Evolutionary conservation across 2,329 filamentous ascomycete genomes (phyloP), one percentile per base, ranked within the genome.

Genomic region (Penicillium crustosum): DNA sequence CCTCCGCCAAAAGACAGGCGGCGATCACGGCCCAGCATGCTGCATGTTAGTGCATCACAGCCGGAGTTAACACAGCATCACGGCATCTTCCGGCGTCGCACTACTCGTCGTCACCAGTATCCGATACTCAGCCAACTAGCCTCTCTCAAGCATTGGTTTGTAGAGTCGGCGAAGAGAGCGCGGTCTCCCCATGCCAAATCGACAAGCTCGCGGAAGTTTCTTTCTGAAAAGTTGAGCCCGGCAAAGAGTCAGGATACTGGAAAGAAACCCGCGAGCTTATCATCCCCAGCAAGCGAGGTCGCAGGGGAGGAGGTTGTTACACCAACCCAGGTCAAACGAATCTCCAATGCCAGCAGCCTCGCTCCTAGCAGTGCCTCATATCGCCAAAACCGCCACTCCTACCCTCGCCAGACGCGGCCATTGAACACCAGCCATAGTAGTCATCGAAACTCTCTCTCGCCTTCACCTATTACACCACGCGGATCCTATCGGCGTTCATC

Each of bases 1-100:
- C 90, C 89, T 10, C 93, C 93, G 42, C 92, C 93, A 2, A 97
- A 97, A 73, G 93, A 97, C 64, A 87, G 86, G 61, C 86, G 89
- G 58, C 82, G 89, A 66, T 89, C 90, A 64, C 83, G 91, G 59
- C 89, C 90, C 43, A 96, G 92, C 65, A 94, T 91, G 62, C 82
- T 97, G 33, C 91, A 96, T 70, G 84, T 95, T 5, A 91, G 95
- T 39, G 89, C 90, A 15, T 83, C 80, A 39, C 87, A 88, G 63
- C 83, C 85, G 23, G 86, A 89, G 62, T 74, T 89, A 8, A 76
- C 87, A 17, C 78, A 80, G 42, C 77, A 77, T n/a, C 82, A 83
- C 63, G 81, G 82, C 35, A 81, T 85, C 61, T 79, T 82, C 29
- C 82, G 82, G 54, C 76, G 78, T 43, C 83, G 82, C 57, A 78